phyloP scores from a whole-genome alignment of 176 grass and related monocot genomes.

The sorghum (Sorghum bicolor) region DNA sequence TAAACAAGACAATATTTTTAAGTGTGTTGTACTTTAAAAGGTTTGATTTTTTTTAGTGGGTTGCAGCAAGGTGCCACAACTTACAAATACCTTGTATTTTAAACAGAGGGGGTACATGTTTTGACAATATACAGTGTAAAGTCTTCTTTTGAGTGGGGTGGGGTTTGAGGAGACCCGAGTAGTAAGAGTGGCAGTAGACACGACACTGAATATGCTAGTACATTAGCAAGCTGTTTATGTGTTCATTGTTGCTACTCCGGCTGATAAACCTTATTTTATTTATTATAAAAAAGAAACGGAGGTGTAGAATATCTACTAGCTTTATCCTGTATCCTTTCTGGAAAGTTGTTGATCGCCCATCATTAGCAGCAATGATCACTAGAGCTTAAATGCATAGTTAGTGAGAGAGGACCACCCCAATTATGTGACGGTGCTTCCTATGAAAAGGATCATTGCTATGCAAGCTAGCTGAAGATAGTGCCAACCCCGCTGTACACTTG shows the following conservation, averaged over 20 bases:
- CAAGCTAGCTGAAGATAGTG: background rate
- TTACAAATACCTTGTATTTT: no score
- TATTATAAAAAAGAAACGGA: background rate
- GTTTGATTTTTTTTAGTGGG: no score
- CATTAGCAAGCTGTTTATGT: background rate
- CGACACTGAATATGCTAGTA: background rate
- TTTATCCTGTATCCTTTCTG: constrained; percentile 26
- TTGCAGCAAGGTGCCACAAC: no score
- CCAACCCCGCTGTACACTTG: background rate
- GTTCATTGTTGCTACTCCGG: background rate
- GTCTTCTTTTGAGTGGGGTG: background rate
- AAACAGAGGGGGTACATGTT: no score
- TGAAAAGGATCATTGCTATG: background rate
- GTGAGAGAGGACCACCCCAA: constrained; percentile 37
- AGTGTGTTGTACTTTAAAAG: no score
- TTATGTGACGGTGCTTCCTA: background rate
- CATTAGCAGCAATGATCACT: constrained; percentile 33
- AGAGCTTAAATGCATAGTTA: constrained; percentile 18
- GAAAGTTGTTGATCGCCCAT: constrained; percentile 30
- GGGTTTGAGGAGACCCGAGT: background rate
- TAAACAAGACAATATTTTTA: background rate
- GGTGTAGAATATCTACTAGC: background rate
- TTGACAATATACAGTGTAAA: no score
- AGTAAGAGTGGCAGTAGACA: background rate
- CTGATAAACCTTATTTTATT: background rate